These are phyloP conservation scores for Fusarium secorum DNA, from an alignment of 2,329 filamentous ascomycete species.

Conservation along the genomic window DNA sequence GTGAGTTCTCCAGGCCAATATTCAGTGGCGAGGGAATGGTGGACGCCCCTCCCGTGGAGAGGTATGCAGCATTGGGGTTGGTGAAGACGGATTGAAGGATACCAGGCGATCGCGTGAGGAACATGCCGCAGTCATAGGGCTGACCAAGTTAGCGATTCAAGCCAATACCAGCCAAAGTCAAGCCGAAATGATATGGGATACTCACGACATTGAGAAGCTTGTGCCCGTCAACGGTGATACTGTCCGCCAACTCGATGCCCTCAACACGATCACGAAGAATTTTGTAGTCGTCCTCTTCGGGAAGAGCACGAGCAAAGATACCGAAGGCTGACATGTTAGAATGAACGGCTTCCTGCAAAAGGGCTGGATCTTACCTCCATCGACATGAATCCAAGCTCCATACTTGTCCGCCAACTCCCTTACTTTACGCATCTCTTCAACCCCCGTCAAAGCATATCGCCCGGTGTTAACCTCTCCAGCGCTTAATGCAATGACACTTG, in stretches of 20 bases:
- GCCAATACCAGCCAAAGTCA: not conserved
- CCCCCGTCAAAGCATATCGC: constrained; percentile 70
- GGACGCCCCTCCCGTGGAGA: constrained; percentile 55
- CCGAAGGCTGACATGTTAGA: constrained; percentile 72
- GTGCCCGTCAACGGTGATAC: constrained; percentile 85
- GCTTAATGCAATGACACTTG: constrained; percentile 81
- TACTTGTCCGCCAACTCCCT: constrained; percentile 76
- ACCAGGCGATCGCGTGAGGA: constrained; percentile 73
- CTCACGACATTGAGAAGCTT: constrained; percentile 88
- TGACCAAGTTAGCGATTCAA: constrained; percentile 41
- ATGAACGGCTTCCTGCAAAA: not conserved
- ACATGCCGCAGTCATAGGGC: constrained; percentile 93
- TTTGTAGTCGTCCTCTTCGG: constrained; percentile 63
- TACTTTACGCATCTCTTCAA: constrained; percentile 67
- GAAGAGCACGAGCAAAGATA: constrained; percentile 76
- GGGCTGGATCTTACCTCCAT: constrained; percentile 64
- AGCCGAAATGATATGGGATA: constrained; percentile 29
- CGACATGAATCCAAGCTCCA: constrained; percentile 86
- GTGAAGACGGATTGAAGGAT: constrained; percentile 72
- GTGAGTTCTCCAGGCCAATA: constrained; percentile 88
- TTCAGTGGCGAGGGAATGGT: constrained; percentile 82
- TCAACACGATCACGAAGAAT: constrained; percentile 58
- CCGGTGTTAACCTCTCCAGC: constrained; percentile 93
- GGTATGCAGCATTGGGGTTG: constrained; percentile 87
- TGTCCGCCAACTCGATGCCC: constrained; percentile 84